phyloP scores from a whole-genome alignment of 1,284 basidiomycete species.

The Tremellales sp. region DNA sequence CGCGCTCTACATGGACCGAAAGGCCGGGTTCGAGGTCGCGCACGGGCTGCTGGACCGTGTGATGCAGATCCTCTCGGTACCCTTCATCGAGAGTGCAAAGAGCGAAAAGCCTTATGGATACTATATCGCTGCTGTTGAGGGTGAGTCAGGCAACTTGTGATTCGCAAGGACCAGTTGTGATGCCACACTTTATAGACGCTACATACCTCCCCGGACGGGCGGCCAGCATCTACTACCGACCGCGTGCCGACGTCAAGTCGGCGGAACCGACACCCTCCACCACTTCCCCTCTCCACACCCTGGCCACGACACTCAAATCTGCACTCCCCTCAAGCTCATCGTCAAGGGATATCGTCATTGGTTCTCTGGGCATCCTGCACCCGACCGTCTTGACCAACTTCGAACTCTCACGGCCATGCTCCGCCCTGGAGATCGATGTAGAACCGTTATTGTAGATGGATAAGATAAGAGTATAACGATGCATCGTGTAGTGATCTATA shows the following conservation, averaged over 20 bases:
- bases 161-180: not conserved
- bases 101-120: constrained; percentile 68
- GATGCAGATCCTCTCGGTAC: constrained; percentile 91
- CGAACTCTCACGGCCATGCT: constrained; percentile 93
- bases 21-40: constrained; percentile 93
- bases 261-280: constrained; percentile 29
- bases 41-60: constrained; percentile 90
- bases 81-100: constrained; percentile 64
- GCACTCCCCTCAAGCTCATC: constrained; percentile 34
- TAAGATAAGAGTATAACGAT: not conserved
- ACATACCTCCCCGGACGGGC: constrained; percentile 94
- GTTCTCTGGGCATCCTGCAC: constrained; percentile 82
- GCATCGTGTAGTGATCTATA: not conserved
- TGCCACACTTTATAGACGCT: constrained; percentile 57
- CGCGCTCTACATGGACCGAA: constrained; percentile 93
- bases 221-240: constrained; percentile 82
- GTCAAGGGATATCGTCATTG: constrained; percentile 65
- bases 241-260: constrained; percentile 50
- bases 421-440: constrained; percentile 86
- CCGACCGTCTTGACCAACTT: constrained; percentile 86
- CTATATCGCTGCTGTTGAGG: constrained; percentile 80
- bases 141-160: constrained; percentile 52
- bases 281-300: constrained; percentile 37
- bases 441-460: constrained; percentile 73
- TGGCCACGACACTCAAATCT: constrained; percentile 46